A percentile compares a stretch with the other conserved stretches of the same genome.
Evolutionary conservation across 1,139 yeast genomes (phyloP).

Genomic region (Scheffersomyces lignicola): DNA sequence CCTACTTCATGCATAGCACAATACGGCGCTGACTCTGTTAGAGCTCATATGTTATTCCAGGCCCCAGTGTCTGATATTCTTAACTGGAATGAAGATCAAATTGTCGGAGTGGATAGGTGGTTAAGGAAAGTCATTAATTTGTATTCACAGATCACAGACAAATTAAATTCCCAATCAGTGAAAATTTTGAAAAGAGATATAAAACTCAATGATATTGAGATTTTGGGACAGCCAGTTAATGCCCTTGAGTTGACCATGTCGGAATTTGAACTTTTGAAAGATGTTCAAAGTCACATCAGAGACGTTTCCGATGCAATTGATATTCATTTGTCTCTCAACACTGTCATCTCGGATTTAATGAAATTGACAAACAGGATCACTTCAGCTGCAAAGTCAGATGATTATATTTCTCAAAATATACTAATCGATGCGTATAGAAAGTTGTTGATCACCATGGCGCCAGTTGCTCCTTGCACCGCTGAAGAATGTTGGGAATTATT

Average conservation of each 20-base stretch:
- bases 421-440: constrained; percentile 47
- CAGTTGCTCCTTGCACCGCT: constrained; percentile 76
- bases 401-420: constrained; percentile 26
- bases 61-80: constrained; percentile 84
- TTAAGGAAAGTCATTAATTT: constrained; percentile 58
- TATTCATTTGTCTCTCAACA: constrained; percentile 66
- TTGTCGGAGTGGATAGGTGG: constrained; percentile 89
- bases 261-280: constrained; percentile 61
- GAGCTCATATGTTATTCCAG: constrained; percentile 92
- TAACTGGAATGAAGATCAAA: constrained; percentile 88
- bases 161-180: constrained; percentile 3
- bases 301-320: constrained; percentile 61
- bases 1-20: constrained; percentile 73
- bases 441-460: constrained; percentile 60
- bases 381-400: constrained; percentile 31
- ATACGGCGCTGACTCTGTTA: constrained; percentile 92
- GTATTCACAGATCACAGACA: constrained; percentile 18
- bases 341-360: constrained; percentile 88
- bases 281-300: constrained; percentile 48
- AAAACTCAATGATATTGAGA: constrained; percentile 15
- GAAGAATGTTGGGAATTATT: constrained; percentile 80
- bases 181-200: neutral
- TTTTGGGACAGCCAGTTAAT: constrained; percentile 20
- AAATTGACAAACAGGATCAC: constrained; percentile 65
- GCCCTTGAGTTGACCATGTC: constrained; percentile 28